Conservation (phyloP, 257 asterid genomes). For the Ocimum tenuiflorum region DNA sequence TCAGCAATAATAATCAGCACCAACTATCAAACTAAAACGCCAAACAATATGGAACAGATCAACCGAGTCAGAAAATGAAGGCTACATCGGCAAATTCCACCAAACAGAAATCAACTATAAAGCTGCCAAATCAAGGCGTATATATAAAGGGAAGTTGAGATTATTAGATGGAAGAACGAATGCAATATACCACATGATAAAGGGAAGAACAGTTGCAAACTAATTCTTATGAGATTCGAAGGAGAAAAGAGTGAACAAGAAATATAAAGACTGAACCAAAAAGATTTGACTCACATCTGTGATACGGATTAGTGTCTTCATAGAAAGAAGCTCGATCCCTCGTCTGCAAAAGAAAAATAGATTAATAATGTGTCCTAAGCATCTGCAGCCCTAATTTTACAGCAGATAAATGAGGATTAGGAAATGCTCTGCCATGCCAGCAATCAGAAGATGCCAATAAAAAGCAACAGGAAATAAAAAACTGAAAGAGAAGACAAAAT, state of each 20-base stretch:
- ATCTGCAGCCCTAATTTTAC: not conserved
- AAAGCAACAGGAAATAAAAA: not conserved
- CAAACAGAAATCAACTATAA: not conserved
- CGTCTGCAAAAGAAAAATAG: slow-evolving; percentile 27
- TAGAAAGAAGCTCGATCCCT: slow-evolving; percentile 32
- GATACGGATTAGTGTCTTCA: slow-evolving; percentile 26
- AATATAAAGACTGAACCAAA: not conserved
- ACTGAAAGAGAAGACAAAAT: not conserved
- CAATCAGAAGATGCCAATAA: not conserved
- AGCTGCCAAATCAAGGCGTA: not conserved
- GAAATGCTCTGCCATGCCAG: not conserved
- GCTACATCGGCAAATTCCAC: not conserved
- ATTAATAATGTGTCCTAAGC: not conserved
- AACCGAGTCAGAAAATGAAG: no score
- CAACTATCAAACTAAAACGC: not conserved
- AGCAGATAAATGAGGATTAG: not conserved
- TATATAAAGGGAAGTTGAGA: not conserved
- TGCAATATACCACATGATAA: not conserved
- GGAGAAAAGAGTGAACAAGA: not conserved
- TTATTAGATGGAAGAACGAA: no score
- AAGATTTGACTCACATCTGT: slow-evolving; percentile 37
- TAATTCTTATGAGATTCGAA: not conserved
- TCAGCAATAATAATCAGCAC: not conserved
- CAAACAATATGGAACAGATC: not conserved
- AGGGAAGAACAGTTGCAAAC: not conserved